Percentiles rank a stretch among this genome's conserved stretches.
Conservation (phyloP, 768 basidiomycete species). For the Suillus clintonianus region DNA sequence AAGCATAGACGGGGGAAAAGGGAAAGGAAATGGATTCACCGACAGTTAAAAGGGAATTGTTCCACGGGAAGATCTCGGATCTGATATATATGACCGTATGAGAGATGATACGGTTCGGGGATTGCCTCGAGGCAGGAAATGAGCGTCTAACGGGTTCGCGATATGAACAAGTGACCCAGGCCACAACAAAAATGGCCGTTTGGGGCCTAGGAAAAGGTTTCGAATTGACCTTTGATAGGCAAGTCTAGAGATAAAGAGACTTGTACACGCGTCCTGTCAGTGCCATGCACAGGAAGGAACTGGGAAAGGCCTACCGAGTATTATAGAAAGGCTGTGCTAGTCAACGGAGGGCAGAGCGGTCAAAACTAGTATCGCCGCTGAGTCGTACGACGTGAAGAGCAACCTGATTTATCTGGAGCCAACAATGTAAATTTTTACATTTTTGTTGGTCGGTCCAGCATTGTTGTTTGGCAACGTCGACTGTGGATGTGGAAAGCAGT, state of each 20-base stretch:
- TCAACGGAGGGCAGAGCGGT: background rate
- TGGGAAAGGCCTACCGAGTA: background rate
- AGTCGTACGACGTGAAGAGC: background rate
- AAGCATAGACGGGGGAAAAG: conserved; percentile 19
- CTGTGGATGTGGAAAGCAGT: background rate
- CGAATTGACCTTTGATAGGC: conserved; percentile 8
- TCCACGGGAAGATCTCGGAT: conserved; percentile 10
- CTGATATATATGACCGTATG: conserved; percentile 7
- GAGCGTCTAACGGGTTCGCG: conserved; percentile 11
- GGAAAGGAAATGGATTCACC: conserved; percentile 9
- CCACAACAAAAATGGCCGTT: background rate
- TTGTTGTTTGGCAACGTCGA: background rate
- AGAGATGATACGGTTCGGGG: conserved; percentile 11
- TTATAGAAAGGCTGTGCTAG: background rate
- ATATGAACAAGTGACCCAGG: conserved; percentile 2
- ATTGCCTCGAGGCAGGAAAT: conserved; percentile 23
- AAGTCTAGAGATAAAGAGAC: conserved; percentile 3
- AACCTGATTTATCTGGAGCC: background rate
- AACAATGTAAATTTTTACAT: background rate
- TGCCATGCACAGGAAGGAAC: background rate
- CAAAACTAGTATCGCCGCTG: background rate
- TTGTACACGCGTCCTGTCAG: conserved; percentile 3
- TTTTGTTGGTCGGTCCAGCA: background rate
- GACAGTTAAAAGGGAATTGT: conserved; percentile 17
- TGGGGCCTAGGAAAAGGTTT: background rate